Base-by-base conservation (phyloP, 2,329 filamentous ascomycete species). In the Botrytis sinoallii region DNA sequence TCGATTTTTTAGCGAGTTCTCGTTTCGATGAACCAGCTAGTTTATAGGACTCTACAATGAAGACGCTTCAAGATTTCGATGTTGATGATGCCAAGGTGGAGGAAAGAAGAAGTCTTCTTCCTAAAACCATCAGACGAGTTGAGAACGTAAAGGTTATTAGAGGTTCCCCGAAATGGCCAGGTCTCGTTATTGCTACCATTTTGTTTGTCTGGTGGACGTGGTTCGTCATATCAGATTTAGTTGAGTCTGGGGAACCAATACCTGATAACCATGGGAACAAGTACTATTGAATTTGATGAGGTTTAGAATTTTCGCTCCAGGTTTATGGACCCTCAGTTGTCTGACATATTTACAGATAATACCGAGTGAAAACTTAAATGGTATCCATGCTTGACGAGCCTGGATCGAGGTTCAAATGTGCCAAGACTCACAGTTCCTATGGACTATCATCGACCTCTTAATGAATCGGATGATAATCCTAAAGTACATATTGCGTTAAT, bases 371-470 rank as follows among this genome's bases (percentile, higher is more conserved):
- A 85, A 70, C 81, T 87, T 7, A 76, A 78, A 75, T 87, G 85
- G 84, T 81, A 84, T 67, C 82, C 82, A 66, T 87, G 85, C 77
- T 82, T 75, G 75, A 75, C 29, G 38, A 25, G 7, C 61, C 18
- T 35, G 38, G 29, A 38, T 60, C 63, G 14, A 38, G 4, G 9
- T 81, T 83, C 71, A 78, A 81, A 73, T 86, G 85, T 77, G 83
- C 85, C 85, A 61, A 81, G 84, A 35, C 81, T 86, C 16, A 85
- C 84, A 12, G 83, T 86, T 6, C 83, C 85, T 16, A 84, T 86
- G 82, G 85, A 86, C 76, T 85, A 86, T 74, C 78, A 81, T 73
- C 81, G 83, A 22, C 83, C 84, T 14, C 74, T 85, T 61, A 82
- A 83, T 74, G 78, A 72, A 40, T 80, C 79, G 44, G 64, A 75